Conservation (phyloP, 2,329 filamentous ascomycete species). For the Aplosporella prunicola region DNA sequence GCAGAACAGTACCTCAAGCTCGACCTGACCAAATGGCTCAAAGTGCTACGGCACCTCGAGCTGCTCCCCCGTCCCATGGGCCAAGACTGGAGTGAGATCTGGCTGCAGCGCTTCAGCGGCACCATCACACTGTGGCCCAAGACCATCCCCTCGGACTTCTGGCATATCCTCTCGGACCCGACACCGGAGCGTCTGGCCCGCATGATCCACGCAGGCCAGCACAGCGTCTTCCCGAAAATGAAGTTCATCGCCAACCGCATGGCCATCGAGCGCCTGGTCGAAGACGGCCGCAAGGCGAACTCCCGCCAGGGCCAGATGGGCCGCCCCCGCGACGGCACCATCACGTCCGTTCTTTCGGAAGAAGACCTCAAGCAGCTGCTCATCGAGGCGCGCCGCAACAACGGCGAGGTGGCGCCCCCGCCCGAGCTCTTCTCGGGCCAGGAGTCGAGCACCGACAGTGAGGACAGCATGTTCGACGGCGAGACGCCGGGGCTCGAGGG, state of each 20-base stretch:
- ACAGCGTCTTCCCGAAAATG: conserved; percentile 81
- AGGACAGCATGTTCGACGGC: conserved; percentile 21
- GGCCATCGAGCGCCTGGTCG: conserved; percentile 64
- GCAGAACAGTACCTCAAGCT: conserved; percentile 93
- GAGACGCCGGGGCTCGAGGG: conserved; percentile 17
- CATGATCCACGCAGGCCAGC: conserved; percentile 86
- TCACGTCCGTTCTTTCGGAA: conserved; percentile 34
- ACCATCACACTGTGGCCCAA: conserved; percentile 97
- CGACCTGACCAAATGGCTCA: conserved; percentile 95
- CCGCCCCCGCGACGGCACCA: conserved; percentile 25
- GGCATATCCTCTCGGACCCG: conserved; percentile 77
- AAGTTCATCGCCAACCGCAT: conserved; percentile 85
- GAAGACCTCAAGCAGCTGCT: conserved; percentile 38
- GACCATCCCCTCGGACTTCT: conserved; percentile 67
- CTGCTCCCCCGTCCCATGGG: conserved; percentile 80
- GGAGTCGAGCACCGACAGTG: conserved; percentile 17
- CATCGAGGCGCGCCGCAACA: conserved; percentile 21
- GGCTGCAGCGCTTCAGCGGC: conserved; percentile 89
- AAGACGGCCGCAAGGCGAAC: conserved; percentile 44
- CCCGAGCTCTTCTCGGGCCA: conserved; percentile 19
- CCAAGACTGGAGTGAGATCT: conserved; percentile 95
- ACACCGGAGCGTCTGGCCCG: conserved; percentile 62
- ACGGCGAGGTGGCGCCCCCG: conserved; percentile 20
- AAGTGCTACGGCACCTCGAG: conserved; percentile 85
- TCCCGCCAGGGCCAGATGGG: no score